phyloP scores from a whole-genome alignment of 768 basidiomycete species.

The Kwoniella newhampshirensis region DNA sequence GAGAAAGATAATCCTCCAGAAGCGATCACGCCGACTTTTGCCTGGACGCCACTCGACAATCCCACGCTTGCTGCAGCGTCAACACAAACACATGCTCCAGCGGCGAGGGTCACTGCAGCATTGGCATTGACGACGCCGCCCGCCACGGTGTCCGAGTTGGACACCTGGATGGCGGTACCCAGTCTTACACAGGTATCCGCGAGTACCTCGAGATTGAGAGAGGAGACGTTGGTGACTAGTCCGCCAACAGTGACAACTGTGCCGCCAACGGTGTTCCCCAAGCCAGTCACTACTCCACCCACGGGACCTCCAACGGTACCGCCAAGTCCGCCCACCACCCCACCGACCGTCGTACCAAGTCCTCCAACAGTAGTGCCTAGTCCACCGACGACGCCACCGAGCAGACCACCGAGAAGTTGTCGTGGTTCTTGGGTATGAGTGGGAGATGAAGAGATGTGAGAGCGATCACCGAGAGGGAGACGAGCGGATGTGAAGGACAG shows the following conservation, averaged over 20 bases:
- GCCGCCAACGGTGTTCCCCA: conserved; percentile 9
- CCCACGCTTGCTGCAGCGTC: conserved; percentile 13
- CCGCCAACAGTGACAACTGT: conserved; percentile 14
- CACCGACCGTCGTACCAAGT: conserved; percentile 9
- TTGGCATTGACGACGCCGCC: conserved; percentile 1
- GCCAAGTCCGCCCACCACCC: conserved; percentile 10
- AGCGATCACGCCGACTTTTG: conserved; percentile 15
- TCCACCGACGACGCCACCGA: conserved; percentile 14
- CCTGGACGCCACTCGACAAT: conserved; percentile 3
- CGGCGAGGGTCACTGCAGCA: conserved; percentile 8
- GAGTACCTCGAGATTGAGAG: conserved; percentile 13
- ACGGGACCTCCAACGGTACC: conserved; percentile 12
- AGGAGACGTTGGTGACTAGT: conserved; percentile 14
- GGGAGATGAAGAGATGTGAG: neutral
- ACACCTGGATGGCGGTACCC: conserved; percentile 6
- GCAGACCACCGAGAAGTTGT: conserved; percentile 7
- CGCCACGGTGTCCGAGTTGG: neutral
- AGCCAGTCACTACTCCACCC: conserved; percentile 4
- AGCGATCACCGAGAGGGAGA: neutral
- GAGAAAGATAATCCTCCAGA: conserved; percentile 11
- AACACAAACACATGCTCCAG: conserved; percentile 22
- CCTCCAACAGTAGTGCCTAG: conserved; percentile 13
- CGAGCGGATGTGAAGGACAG: conserved; percentile 8
- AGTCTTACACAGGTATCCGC: conserved; percentile 18
- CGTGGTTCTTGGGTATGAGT: neutral